A percentile compares a stretch with the other conserved stretches of the same genome.
Evolutionary conservation across 305 asterid species (phyloP).

Genomic region (Plantago coronopus): DNA sequence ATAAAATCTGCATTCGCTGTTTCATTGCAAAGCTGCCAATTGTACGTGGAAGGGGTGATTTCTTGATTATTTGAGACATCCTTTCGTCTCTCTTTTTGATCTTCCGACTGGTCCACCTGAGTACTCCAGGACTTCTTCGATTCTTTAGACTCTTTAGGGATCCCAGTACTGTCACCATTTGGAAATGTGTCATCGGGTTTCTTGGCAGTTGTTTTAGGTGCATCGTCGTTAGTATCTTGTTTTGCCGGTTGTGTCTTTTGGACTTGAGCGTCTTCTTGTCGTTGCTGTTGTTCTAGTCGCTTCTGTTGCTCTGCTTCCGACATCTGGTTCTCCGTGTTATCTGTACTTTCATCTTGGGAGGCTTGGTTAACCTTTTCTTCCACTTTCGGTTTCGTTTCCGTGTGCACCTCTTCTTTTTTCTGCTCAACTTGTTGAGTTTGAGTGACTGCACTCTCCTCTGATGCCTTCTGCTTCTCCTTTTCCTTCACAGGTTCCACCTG

Average conservation of each 20-base stretch:
- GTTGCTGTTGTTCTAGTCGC: conserved; percentile 56
- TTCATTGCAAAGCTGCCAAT: conserved; percentile 66
- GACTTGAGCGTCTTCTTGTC: conserved; percentile 45
- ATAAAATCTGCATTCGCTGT: conserved; percentile 71
- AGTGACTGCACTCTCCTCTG: conserved; percentile 44
- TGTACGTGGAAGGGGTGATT: conserved; percentile 21
- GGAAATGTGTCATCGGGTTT: conserved; percentile 18
- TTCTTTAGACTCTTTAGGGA: conserved; percentile 47
- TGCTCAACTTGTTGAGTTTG: conserved; percentile 37
- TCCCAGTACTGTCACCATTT: conserved; percentile 27
- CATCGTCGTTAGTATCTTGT: conserved; percentile 38
- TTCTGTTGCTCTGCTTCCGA: conserved; percentile 57
- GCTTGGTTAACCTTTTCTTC: not conserved
- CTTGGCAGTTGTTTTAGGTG: conserved; percentile 19
- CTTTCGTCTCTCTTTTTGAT: conserved; percentile 62
- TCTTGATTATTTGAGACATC: conserved; percentile 37
- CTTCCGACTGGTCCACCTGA: conserved; percentile 60
- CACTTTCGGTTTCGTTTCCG: conserved; percentile 10
- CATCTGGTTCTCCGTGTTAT: conserved; percentile 26
- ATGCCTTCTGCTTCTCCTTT: conserved; percentile 33
- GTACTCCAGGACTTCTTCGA: conserved; percentile 65
- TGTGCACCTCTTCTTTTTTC: conserved; percentile 7
- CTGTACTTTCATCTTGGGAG: conserved; percentile 18
- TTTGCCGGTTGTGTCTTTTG: conserved; percentile 23
- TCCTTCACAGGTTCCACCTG: conserved; percentile 28